Evolutionary conservation across 2,329 filamentous ascomycete species (phyloP), one percentile per base, ranked within the genome.

Genomic region (Colletotrichum destructivum): DNA sequence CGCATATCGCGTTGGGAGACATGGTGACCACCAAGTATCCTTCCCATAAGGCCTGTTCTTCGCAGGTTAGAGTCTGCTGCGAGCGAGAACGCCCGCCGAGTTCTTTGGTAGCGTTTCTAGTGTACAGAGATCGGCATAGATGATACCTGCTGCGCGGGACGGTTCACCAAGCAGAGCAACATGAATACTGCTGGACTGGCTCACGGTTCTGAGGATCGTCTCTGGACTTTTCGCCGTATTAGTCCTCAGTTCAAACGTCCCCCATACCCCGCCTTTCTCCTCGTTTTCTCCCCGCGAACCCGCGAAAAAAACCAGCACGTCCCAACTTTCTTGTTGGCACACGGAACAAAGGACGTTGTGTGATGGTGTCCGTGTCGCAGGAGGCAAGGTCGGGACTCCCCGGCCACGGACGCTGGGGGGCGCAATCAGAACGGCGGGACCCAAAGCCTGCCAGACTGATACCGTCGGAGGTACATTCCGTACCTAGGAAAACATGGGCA

Each of bases 401-500:
- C 31, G n/a, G 38, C 5, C 23, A 31, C 16, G 21, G 12, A 47
- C 3, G 46, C 31, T 42, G n/a, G 31, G 31, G n/a, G 40, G 40
- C 46, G 51, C 38, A 69, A 72, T 69, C 38, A 64, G 38, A 71
- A 62, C 35, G 52, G 23, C 9, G 47, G 56, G 26, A 54, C 54
- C 64, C 64, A 23, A 15, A 12, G 44, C 44, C 44, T 44, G 42
- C 54, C n/a, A 38, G 23, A 71, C 56, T 51, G 23, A 56, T 49
- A 62, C 56, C 56, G 56, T 62, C 35, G 40, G 49, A 67, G 21
- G 51, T 52, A 71, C 35, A 62, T 23, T 40, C 42, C 35, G 26
- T 3, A 23, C 23, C 23, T 23, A 6, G 61, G 2, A 31, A 65
- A 16, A 35, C 47, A 23, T 40, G 26, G 40, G 54, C 13, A 15